Evolutionary conservation across 345 rosid species (phyloP).

Genomic region (Linum tenue): DNA sequence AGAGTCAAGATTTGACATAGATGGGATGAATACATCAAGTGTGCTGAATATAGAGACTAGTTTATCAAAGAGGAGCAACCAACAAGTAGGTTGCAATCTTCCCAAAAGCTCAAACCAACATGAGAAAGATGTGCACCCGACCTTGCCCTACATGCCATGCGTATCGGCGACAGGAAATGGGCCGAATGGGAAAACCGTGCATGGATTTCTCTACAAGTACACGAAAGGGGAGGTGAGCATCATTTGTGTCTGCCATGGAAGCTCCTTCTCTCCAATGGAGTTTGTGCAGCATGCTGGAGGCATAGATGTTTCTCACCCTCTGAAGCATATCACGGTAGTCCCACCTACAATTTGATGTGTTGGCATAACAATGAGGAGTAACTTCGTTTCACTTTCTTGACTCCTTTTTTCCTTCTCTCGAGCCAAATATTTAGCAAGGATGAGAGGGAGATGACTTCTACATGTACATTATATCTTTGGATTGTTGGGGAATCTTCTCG

Average conservation of each 20-base stretch:
- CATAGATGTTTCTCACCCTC: slow-evolving; percentile 35
- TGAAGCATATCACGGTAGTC: slow-evolving; percentile 45
- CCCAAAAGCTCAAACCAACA: slow-evolving; percentile 29
- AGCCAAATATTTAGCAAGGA: too few relatives aligned
- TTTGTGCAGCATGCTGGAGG: slow-evolving; percentile 74
- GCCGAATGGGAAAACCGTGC: slow-evolving; percentile 58
- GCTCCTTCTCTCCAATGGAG: slow-evolving; percentile 57
- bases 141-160: slow-evolving; percentile 41
- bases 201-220: slow-evolving; percentile 49
- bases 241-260: slow-evolving; percentile 64
- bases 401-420: not conserved
- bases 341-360: slow-evolving; percentile 26
- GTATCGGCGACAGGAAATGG: slow-evolving; percentile 66
- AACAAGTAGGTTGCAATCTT: slow-evolving; percentile 23
- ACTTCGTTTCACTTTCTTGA: not conserved
- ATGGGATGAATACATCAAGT: slow-evolving; percentile 1
- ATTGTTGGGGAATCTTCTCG: too few relatives aligned
- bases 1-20: slow-evolving; percentile 5
- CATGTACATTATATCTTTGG: too few relatives aligned
- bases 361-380: not conserved
- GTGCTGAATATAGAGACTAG: not conserved
- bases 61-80: slow-evolving; percentile 6
- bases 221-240: slow-evolving; percentile 49
- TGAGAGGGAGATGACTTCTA: too few relatives aligned
- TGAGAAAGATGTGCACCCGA: slow-evolving; percentile 2